Evolutionary conservation across 331 rosid genomes (phyloP), one percentile per base, ranked within the genome.

Genomic region (Quercus lobata): DNA sequence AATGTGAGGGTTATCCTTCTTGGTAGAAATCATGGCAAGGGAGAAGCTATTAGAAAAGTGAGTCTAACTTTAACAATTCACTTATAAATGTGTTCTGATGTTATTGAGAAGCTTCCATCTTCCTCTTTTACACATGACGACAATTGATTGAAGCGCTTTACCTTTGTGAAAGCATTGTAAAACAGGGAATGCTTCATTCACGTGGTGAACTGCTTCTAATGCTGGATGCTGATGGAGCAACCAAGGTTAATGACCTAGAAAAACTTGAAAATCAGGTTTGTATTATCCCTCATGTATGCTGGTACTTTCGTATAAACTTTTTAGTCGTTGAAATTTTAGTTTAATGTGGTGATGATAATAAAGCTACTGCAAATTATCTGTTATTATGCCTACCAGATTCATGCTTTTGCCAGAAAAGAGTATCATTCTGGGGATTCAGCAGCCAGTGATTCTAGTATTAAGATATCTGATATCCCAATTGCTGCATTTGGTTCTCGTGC

Each of bases 201-300:
- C 97, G 99, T 72, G 99, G 97, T 83, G 99, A 95, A 78, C 79
- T 95, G 82, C 96, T 95, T 85, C 90, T 95, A 68, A 95, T 95
- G 99, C 84, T 95, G 76, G 99, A 95, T 84, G 99, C 99, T 77
- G 99, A 95, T 88, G 99, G 99, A 75, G 99, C 99, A 87, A 95
- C 97, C 46, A 88, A 91, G 86, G 84, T 95, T 78, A 87, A 83
- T 76, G 99, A 93, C 78, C 85, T 91, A 69, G 97, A 95, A 88
- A 95, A 95, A 83, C 96, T 95, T 76, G 99, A 92, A 88, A 91
- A 86, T 72, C 86, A 90, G 97, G 98, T 94, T 79, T 73, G 73
- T 83, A 55, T 27, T 11, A 35, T 69, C 46, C 69, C 69, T 62
- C 69, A 44, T 53, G 76, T 49, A 21, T 4, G 4, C 54, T 49